Evolutionary conservation across 208 protist genomes (phyloP).

Genomic region (Porcisia hertigi): DNA sequence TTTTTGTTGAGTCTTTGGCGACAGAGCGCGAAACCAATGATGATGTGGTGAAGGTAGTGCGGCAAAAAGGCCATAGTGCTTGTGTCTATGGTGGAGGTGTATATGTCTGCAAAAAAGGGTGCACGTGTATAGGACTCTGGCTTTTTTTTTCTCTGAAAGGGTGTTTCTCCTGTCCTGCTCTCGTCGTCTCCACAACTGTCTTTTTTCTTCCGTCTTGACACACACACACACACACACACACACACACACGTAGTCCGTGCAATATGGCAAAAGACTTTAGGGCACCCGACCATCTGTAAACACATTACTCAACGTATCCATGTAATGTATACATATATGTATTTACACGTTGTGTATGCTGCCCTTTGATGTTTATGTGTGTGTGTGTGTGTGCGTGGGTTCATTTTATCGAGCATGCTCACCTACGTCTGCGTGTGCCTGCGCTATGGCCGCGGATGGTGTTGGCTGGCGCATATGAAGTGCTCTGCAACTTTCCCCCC

Average conservation of each 20-base stretch:
- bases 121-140: background rate
- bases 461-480: background rate
- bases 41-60: conserved; percentile 12
- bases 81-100: background rate
- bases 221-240: background rate
- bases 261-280: too few relatives aligned
- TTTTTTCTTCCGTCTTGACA: background rate
- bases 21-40: conserved; percentile 4
- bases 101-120: background rate
- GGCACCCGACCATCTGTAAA: too few relatives aligned
- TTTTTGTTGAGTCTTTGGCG: conserved; percentile 12
- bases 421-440: background rate
- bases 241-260: background rate
- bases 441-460: background rate
- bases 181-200: background rate
- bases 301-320: too few relatives aligned
- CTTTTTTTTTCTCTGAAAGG: background rate
- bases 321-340: too few relatives aligned
- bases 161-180: background rate
- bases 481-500: background rate
- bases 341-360: too few relatives aligned
- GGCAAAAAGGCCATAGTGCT: conserved; percentile 3
- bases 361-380: too few relatives aligned
- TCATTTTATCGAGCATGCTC: too few relatives aligned
- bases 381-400: background rate